A percentile compares a stretch with the other conserved stretches of the same genome.
Evolutionary conservation across 148 eudicot genomes (phyloP).

Genomic region (Silene conica): DNA sequence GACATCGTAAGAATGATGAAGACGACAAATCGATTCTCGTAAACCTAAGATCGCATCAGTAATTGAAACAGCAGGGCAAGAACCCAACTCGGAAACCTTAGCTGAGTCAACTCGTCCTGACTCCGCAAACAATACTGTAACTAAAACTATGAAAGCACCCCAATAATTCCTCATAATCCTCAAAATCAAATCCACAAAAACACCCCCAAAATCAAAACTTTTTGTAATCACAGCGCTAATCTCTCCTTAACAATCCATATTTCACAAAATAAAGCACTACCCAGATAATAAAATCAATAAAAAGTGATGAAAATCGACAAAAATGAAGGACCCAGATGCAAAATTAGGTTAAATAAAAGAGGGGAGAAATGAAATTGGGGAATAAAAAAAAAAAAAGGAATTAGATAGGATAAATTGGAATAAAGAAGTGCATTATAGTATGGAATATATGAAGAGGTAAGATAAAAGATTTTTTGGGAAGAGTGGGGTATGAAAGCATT

Average conservation of each 20-base stretch:
- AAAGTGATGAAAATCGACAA: not conserved
- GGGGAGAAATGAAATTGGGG: not conserved
- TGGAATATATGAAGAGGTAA: not conserved
- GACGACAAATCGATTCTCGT: constrained; percentile 39
- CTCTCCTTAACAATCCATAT: not conserved
- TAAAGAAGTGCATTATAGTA: not conserved
- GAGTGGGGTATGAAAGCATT: not conserved
- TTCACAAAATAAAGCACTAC: not conserved
- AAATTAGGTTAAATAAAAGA: not conserved
- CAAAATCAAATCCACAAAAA: constrained; percentile 24
- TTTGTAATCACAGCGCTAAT: not conserved
- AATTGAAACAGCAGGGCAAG: constrained; percentile 43
- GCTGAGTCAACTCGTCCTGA: constrained; percentile 34
- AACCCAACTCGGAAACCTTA: constrained; percentile 37
- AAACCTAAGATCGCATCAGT: constrained; percentile 50
- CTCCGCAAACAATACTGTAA: constrained; percentile 32
- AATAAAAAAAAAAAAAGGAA: not conserved
- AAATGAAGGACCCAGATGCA: constrained; percentile 1
- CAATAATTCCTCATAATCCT: constrained; percentile 28
- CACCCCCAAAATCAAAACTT: constrained; percentile 6
- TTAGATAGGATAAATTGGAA: not conserved
- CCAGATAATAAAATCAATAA: constrained; percentile 1
- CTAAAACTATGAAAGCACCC: constrained; percentile 23
- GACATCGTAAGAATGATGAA: constrained; percentile 22
- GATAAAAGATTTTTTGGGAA: not conserved